phyloP scores from a whole-genome alignment of 2,329 filamentous ascomycete genomes.

The Chaetomium strumarium region DNA sequence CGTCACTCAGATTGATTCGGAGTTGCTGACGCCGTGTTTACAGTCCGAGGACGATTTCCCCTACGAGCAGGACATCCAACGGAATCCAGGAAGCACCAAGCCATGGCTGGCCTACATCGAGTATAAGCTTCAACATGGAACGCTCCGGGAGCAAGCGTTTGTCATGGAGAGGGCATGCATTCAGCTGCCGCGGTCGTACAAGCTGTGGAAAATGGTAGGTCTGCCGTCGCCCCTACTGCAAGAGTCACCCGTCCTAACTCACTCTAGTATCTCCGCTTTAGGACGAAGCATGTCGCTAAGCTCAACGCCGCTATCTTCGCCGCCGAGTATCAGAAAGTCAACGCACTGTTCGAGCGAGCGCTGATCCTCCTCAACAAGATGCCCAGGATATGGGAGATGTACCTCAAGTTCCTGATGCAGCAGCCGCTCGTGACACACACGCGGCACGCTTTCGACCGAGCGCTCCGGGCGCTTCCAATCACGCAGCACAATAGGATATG shows the following conservation, averaged over 20 bases:
- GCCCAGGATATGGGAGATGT: constrained; percentile 98
- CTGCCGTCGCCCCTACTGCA: constrained; percentile 6
- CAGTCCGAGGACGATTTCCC: constrained; percentile 75
- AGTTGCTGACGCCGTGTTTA: constrained; percentile 22
- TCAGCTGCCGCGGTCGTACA: constrained; percentile 90
- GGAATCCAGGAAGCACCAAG: constrained; percentile 78
- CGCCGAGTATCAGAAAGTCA: constrained; percentile 85
- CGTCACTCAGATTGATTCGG: not conserved
- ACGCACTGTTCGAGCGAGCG: constrained; percentile 87
- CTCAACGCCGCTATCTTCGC: constrained; percentile 77
- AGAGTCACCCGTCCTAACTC: constrained; percentile 16
- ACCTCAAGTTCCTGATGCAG: constrained; percentile 79
- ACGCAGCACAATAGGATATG: constrained; percentile 96
- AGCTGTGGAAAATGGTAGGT: constrained; percentile 88
- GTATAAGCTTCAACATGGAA: constrained; percentile 84
- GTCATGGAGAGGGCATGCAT: constrained; percentile 86
- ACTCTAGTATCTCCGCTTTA: constrained; percentile 72
- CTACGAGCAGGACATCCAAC: constrained; percentile 93
- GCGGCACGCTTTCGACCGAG: constrained; percentile 83
- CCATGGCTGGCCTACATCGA: constrained; percentile 94
- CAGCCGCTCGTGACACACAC: constrained; percentile 89
- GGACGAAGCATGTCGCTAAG: constrained; percentile 72
- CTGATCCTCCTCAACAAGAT: constrained; percentile 96
- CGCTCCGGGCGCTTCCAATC: constrained; percentile 82
- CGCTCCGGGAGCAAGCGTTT: constrained; percentile 74